These are phyloP conservation scores for Fusarium chuoi DNA, from an alignment of 2,329 filamentous ascomycete species.

Conservation along the genomic window DNA sequence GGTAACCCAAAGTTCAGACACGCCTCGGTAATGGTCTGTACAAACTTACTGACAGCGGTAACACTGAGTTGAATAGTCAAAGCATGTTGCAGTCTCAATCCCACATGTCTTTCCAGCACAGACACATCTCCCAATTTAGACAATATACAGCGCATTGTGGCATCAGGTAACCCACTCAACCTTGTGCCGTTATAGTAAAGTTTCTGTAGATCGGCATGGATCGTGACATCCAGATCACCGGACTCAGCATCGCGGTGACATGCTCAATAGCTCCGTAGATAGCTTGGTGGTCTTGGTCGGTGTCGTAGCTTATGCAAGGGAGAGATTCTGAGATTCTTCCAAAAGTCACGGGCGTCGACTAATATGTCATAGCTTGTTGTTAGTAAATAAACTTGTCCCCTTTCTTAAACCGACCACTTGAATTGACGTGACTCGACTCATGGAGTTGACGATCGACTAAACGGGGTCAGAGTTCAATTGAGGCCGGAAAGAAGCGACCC, in stretches of 20 bases:
- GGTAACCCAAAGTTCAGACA: neutral
- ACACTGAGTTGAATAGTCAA: slow-evolving; percentile 4
- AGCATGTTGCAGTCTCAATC: slow-evolving; percentile 4
- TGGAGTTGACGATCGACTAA: slow-evolving; percentile 24
- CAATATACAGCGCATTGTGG: slow-evolving; percentile 11
- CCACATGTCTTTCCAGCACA: slow-evolving; percentile 3
- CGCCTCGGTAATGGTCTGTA: neutral
- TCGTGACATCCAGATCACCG: slow-evolving; percentile 18
- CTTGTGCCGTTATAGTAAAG: neutral
- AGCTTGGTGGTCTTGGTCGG: slow-evolving; percentile 14
- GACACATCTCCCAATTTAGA: slow-evolving; percentile 15
- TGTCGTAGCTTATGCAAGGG: slow-evolving; percentile 34
- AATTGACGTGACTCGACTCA: slow-evolving; percentile 1
- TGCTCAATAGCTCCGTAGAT: slow-evolving; percentile 5
- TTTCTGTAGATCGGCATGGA: slow-evolving; percentile 23
- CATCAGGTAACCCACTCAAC: slow-evolving; percentile 10
- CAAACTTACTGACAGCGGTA: neutral
- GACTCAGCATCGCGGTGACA: slow-evolving; percentile 6
- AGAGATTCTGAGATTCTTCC: slow-evolving; percentile 4
- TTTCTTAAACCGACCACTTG: slow-evolving; percentile 13
- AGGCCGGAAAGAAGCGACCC: slow-evolving; percentile 39
- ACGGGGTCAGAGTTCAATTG: slow-evolving; percentile 24
- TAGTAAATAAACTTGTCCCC: slow-evolving; percentile 28
- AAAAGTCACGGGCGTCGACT: slow-evolving; percentile 12
- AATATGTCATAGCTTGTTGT: slow-evolving; percentile 23